These are phyloP conservation scores for Leonotis leonurus DNA, from an alignment of 257 asterid species.

Conservation along the genomic window DNA sequence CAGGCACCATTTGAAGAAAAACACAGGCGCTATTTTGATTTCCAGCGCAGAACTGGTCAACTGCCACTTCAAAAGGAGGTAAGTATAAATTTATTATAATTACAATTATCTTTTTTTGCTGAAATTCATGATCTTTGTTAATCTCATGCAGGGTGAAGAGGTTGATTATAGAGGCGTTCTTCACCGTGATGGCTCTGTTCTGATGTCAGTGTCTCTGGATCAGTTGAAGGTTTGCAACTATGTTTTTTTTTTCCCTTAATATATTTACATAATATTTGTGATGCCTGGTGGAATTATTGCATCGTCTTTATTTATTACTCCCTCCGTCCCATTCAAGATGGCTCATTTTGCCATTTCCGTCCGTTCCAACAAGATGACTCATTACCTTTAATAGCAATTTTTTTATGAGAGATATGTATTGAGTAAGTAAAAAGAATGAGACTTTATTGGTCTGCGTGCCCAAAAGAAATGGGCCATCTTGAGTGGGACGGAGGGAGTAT, in stretches of 20 bases:
- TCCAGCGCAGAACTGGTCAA: conserved; percentile 92
- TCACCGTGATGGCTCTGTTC: conserved; percentile 99
- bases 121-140: conserved; percentile 3
- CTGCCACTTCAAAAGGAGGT: conserved; percentile 95
- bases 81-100: conserved; percentile 4
- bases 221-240: conserved; percentile 66
- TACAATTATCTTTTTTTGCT: not conserved
- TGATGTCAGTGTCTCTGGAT: conserved; percentile 88
- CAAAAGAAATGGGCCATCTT: too few relatives aligned
- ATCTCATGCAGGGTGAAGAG: conserved; percentile 71
- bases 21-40: conserved; percentile 83
- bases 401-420: too few relatives aligned
- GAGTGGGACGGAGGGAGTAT: too few relatives aligned
- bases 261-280: not conserved
- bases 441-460: too few relatives aligned
- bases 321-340: too few relatives aligned
- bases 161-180: conserved; percentile 95
- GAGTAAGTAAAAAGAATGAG: too few relatives aligned
- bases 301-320: too few relatives aligned
- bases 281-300: not conserved
- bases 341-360: too few relatives aligned
- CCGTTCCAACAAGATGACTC: too few relatives aligned
- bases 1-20: conserved; percentile 94
- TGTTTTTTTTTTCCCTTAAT: conserved; percentile 2
- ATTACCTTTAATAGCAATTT: too few relatives aligned